Base-by-base conservation (phyloP, 768 basidiomycete species). In the Jaapia argillacea region DNA sequence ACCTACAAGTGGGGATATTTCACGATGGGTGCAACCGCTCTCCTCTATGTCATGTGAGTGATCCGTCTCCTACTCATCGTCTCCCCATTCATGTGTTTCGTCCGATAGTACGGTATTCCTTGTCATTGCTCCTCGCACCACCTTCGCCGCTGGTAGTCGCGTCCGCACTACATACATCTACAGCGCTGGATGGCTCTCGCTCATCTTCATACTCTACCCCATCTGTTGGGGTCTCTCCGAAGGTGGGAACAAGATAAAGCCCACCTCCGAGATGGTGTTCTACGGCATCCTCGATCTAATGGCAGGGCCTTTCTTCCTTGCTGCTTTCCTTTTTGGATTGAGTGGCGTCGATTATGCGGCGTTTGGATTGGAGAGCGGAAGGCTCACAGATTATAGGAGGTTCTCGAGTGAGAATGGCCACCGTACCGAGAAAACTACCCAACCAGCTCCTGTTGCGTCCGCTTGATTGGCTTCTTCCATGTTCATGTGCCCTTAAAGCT, bases 191-290 rank as follows among this genome's bases (percentile, higher is more conserved):
- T 67, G 67, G 59, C 62, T 79, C 47, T 62, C 68, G n/a, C 65
- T 75, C 58, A 61, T 78, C 50, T 77, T 73, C 71, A 44, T 71
- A 45, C 49, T 75, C n/a, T 78, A 78, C 60, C 72, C 77, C 6
- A 68, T 79, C 48, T 66, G 64, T 21, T 78, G 76, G 77, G 75
- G 69, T 40, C 60, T 73, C 24, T 65, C 67, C 21, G 75, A 77
- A 43, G 75, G 75, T 13, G 62, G 64, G 4, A 70, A 75, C 56
- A 63, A 61, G 44, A 78, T 79, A 52, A 51, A 66, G 4, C 64
- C 70, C 21, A 66, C 68, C 28, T 60, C 63, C 3, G 75, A 78
- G 57, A 76, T 75, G 71, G 60, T 74, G 45, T 70, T 65, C 54
- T 76, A 75, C 56, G 75, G 74, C 40, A 62, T 77, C 44, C 62